These are phyloP conservation scores for Pythium sp. DNA, from an alignment of 352 stramenopile species.

Conservation along the genomic window DNA sequence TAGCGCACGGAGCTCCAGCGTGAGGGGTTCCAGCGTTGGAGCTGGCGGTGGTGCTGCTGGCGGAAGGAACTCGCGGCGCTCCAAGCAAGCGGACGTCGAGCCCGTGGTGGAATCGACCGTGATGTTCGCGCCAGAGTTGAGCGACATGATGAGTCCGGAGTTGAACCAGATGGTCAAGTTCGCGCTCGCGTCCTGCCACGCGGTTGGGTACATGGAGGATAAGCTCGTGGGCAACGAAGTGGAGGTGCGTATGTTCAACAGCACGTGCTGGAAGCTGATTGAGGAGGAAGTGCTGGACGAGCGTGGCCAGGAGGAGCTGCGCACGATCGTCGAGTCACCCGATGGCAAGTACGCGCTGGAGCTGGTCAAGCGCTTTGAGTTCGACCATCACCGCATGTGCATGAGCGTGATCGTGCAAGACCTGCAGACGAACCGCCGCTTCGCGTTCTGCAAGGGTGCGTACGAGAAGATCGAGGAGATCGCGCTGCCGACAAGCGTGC, in stretches of 20 bases:
- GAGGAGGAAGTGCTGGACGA: conserved; percentile 27
- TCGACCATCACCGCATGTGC: conserved; percentile 81
- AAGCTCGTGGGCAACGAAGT: conserved; percentile 74
- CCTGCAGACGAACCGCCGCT: conserved; percentile 26
- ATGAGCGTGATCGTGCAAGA: conserved; percentile 78
- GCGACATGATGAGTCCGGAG: conserved; percentile 15
- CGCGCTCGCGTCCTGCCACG: conserved; percentile 67
- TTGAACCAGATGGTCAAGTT: conserved; percentile 23
- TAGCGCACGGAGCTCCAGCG: background rate
- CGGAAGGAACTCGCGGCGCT: background rate
- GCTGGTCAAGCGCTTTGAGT: conserved; percentile 83
- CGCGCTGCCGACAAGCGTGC: conserved; percentile 36
- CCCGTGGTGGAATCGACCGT: background rate
- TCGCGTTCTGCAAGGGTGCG: conserved; percentile 79
- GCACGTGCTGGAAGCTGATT: conserved; percentile 43
- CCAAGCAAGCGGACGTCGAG: background rate
- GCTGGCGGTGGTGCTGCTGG: background rate
- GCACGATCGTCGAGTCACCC: conserved; percentile 17
- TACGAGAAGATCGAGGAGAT: conserved; percentile 73
- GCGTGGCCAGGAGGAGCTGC: conserved; percentile 18
- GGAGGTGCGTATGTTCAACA: conserved; percentile 70
- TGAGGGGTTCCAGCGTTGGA: background rate
- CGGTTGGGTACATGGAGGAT: conserved; percentile 40
- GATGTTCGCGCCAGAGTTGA: conserved; percentile 16
- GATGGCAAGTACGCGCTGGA: conserved; percentile 25